phyloP scores from a whole-genome alignment of 2,329 filamentous ascomycete genomes.

The Didymella lethalis region DNA sequence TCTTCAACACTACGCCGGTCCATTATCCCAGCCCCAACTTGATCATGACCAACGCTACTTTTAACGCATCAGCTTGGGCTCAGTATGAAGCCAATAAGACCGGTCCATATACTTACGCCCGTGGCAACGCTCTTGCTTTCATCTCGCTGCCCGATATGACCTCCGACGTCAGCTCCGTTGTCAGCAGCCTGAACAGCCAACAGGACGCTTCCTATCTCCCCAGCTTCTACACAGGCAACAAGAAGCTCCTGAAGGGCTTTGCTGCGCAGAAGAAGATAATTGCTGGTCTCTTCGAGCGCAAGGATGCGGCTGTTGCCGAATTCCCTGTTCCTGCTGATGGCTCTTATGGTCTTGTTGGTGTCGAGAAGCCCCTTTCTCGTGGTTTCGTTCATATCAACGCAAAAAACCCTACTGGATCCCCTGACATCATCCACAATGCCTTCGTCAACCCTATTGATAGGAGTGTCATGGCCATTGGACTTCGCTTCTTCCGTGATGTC shows the following conservation, averaged over 20 bases:
- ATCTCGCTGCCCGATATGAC: constrained; percentile 38
- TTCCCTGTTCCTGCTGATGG: constrained; percentile 49
- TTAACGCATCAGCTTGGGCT: constrained; percentile 42
- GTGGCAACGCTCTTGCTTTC: constrained; percentile 38
- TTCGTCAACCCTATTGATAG: constrained; percentile 40
- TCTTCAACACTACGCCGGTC: constrained; percentile 34
- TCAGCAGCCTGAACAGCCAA: constrained; percentile 33
- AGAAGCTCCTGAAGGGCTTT: constrained; percentile 33
- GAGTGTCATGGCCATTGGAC: constrained; percentile 41
- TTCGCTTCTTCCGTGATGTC: constrained; percentile 46
- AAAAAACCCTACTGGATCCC: constrained; percentile 40
- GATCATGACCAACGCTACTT: constrained; percentile 41
- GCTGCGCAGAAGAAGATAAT: constrained; percentile 36
- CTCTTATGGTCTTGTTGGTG: constrained; percentile 34
- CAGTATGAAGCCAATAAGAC: constrained; percentile 44
- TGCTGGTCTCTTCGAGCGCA: constrained; percentile 32
- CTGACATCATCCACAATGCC: constrained; percentile 37
- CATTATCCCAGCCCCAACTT: constrained; percentile 37
- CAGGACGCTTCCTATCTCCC: constrained; percentile 35
- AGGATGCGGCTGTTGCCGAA: constrained; percentile 35
- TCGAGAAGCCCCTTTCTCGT: constrained; percentile 46
- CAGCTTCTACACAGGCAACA: constrained; percentile 32
- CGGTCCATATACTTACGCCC: constrained; percentile 41
- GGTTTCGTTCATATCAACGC: constrained; percentile 48
- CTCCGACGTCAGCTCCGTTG: constrained; percentile 20